Base-by-base conservation (phyloP, 768 basidiomycete species). In the Crucibulum laeve region DNA sequence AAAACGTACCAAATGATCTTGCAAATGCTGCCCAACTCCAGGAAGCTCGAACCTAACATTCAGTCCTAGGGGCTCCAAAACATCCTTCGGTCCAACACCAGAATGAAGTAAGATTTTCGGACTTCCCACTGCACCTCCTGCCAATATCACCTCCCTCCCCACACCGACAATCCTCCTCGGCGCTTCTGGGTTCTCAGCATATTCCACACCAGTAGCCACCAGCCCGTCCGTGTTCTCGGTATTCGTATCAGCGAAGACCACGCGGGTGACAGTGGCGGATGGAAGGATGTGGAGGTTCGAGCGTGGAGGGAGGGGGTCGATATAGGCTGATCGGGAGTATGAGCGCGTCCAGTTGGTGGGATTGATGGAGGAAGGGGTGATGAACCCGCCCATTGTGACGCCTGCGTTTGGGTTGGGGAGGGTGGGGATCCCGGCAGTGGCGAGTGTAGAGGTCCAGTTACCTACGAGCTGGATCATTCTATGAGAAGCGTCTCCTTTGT, bases 251-350 rank as follows among this genome's bases (percentile, higher is more conserved):
- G 61, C 62, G 40, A 81, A 74, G 19, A 77, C 47, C 25, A 84
- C 49, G 18, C 71, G 65, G 0, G 79, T 77, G 37, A 80, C 82
- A 18, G 75, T 80, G 24, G 73, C 63, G 48, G 75, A 70, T 4
- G 77, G 63, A 15, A 84, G 66, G 44, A 84, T 75, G 52, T 75
- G 74, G 28, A 84, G 65, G 56, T 83, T 85, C 15, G 69, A 41
- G 25, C 79, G 69, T 5, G 76, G 71, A 2, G 80, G 74, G 13
- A 80, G 62, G 2, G 78, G 67, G 59, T 81, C 78, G 57, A 83
- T 78, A 66, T 84, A 84, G 3, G 76, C 82, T 0, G 80, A 73
- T 45, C 74, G 70, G n/a, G 82, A 69, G 61, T 84, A 84, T 1
- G 77, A 80, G 36, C 83, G 73, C 10, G 80, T 82, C 66, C 74